A percentile compares a stretch with the other conserved stretches of the same genome.
phyloP scores from a whole-genome alignment of 805 yeast species.

The Schwanniomyces occidentalis region DNA sequence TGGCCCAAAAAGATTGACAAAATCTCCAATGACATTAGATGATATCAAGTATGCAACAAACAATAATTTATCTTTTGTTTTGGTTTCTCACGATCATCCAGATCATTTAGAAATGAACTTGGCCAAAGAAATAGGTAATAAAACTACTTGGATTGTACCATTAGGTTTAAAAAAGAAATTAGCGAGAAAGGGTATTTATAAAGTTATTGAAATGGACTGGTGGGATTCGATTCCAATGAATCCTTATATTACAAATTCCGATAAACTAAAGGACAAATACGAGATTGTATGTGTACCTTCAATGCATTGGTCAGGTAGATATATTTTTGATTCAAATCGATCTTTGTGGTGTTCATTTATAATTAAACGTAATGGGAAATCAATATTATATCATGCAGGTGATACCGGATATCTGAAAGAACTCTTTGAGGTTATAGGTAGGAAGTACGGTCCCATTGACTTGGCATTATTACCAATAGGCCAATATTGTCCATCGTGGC shows the following conservation, averaged over 20 bases:
- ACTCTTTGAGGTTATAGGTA: constrained; percentile 65
- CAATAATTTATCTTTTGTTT: constrained; percentile 59
- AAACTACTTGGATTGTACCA: constrained; percentile 83
- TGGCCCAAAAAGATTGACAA: constrained; percentile 85
- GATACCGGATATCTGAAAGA: constrained; percentile 89
- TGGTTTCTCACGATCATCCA: constrained; percentile 94
- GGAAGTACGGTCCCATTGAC: constrained; percentile 54
- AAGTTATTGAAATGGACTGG: constrained; percentile 84
- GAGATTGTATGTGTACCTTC: constrained; percentile 90
- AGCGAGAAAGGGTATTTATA: constrained; percentile 56
- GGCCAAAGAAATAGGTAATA: constrained; percentile 51
- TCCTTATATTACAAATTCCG: constrained; percentile 39
- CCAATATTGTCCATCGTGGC: constrained; percentile 95
- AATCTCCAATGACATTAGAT: constrained; percentile 66
- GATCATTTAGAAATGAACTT: constrained; percentile 81
- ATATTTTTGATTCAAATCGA: constrained; percentile 73
- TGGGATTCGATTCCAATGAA: constrained; percentile 61
- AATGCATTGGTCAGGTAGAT: constrained; percentile 95
- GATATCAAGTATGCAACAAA: constrained; percentile 55
- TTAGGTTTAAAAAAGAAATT: constrained; percentile 67
- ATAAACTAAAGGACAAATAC: constrained; percentile 49
- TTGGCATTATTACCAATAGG: constrained; percentile 89
- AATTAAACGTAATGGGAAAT: constrained; percentile 62
- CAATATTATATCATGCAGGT: constrained; percentile 87
- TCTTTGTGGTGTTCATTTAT: constrained; percentile 90